These are phyloP conservation scores for Thelonectria blattea DNA, from an alignment of 2,329 filamentous ascomycete species.

Conservation along the genomic window DNA sequence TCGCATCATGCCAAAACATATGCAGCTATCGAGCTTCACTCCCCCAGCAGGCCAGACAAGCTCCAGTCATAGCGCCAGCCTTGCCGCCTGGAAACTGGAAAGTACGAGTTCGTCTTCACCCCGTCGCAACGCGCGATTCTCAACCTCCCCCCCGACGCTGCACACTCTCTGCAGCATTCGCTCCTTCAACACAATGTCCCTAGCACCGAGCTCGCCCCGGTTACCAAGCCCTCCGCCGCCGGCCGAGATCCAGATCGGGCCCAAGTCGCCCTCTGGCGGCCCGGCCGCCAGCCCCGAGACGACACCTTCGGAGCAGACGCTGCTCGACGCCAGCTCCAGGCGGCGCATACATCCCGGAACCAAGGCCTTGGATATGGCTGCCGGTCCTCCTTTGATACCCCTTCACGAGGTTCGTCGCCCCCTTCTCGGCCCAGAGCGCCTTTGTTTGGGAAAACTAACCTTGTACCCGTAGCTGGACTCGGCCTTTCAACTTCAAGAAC, in stretches of 20 bases:
- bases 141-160: slow-evolving; percentile 13
- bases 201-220: slow-evolving; percentile 81
- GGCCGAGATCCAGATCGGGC: slow-evolving; percentile 89
- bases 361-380: slow-evolving; percentile 89
- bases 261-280: slow-evolving; percentile 74
- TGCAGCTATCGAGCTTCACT: slow-evolving; percentile 33
- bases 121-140: slow-evolving; percentile 23
- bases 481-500: slow-evolving; percentile 95
- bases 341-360: slow-evolving; percentile 92
- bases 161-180: slow-evolving; percentile 14
- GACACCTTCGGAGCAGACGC: slow-evolving; percentile 67
- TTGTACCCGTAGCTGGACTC: slow-evolving; percentile 77
- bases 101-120: slow-evolving; percentile 4
- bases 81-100: background rate
- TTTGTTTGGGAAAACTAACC: slow-evolving; percentile 28
- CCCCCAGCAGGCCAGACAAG: slow-evolving; percentile 10
- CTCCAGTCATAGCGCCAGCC: slow-evolving; percentile 19
- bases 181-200: slow-evolving; percentile 52
- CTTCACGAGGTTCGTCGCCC: slow-evolving; percentile 72
- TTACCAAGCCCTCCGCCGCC: slow-evolving; percentile 94
- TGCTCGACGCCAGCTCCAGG: slow-evolving; percentile 75
- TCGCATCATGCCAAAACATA: slow-evolving; percentile 23
- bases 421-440: background rate
- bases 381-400: slow-evolving; percentile 86
- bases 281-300: slow-evolving; percentile 59